Percentiles rank a stretch among this genome's conserved stretches.
Conservation (phyloP, 2,329 filamentous ascomycete species). For the Salinomyces thailandicus region DNA sequence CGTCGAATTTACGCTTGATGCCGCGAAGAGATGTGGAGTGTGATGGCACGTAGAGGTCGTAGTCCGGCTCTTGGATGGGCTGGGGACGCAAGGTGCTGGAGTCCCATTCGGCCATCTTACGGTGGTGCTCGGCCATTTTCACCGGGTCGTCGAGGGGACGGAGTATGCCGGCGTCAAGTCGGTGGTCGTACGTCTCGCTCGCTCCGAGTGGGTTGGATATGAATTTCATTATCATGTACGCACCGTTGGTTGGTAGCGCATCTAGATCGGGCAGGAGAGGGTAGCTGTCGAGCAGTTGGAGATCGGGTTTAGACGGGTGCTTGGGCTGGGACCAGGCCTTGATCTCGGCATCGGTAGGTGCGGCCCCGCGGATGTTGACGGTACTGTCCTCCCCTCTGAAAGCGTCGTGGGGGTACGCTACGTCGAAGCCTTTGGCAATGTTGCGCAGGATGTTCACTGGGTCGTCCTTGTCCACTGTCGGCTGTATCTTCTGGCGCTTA, state of each 20-base stretch:
- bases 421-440: slow-evolving; percentile 53
- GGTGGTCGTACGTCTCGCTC: slow-evolving; percentile 43
- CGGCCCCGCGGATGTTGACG: slow-evolving; percentile 43
- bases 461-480: slow-evolving; percentile 41
- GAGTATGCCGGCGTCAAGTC: slow-evolving; percentile 49
- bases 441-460: slow-evolving; percentile 51
- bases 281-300: slow-evolving; percentile 50
- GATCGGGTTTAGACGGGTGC: slow-evolving; percentile 47
- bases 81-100: slow-evolving; percentile 41
- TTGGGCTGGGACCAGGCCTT: slow-evolving; percentile 51
- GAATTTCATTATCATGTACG: slow-evolving; percentile 52
- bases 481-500: slow-evolving; percentile 26
- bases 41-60: slow-evolving; percentile 49
- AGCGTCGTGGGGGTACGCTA: slow-evolving; percentile 53
- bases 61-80: slow-evolving; percentile 47
- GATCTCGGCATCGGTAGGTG: slow-evolving; percentile 43
- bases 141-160: slow-evolving; percentile 40
- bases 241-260: slow-evolving; percentile 48
- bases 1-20: slow-evolving; percentile 47
- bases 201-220: slow-evolving; percentile 46
- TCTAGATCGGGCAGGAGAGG: slow-evolving; percentile 52
- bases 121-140: slow-evolving; percentile 40
- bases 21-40: slow-evolving; percentile 37
- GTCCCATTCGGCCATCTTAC: slow-evolving; percentile 37
- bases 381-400: slow-evolving; percentile 56